Evolutionary conservation across 2,329 filamentous ascomycete genomes (phyloP).

Genomic region (Alternaria brassicicola): DNA sequence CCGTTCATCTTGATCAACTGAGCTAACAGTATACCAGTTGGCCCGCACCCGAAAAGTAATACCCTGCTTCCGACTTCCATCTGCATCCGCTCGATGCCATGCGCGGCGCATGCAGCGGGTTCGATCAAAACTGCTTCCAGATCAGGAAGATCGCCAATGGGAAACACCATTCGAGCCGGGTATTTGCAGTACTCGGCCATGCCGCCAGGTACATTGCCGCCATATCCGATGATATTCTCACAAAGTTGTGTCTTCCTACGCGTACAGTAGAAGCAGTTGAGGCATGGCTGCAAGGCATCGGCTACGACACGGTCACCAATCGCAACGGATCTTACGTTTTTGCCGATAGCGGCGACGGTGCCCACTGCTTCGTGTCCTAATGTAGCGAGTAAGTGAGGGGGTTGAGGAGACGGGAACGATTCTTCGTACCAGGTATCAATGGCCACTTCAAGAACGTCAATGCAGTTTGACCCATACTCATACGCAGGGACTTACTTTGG

Average conservation of each 20-base stretch:
- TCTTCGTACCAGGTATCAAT: constrained; percentile 27
- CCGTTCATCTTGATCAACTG: constrained; percentile 70
- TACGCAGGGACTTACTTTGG: constrained; percentile 12
- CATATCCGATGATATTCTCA: constrained; percentile 71
- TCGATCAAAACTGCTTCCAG: constrained; percentile 74
- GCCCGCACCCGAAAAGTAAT: constrained; percentile 70
- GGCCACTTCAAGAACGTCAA: constrained; percentile 22
- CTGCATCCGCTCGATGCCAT: constrained; percentile 71
- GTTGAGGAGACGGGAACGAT: neutral
- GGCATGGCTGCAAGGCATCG: constrained; percentile 70
- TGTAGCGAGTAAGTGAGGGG: neutral
- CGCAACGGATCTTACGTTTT: constrained; percentile 64
- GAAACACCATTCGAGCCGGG: constrained; percentile 65
- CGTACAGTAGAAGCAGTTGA: constrained; percentile 75
- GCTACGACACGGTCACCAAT: constrained; percentile 67
- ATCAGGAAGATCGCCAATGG: constrained; percentile 68
- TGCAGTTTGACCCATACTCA: no score
- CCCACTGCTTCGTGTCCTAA: constrained; percentile 71
- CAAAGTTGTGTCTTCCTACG: constrained; percentile 71
- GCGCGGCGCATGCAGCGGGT: constrained; percentile 73
- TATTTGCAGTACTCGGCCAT: constrained; percentile 73
- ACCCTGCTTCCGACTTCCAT: constrained; percentile 69
- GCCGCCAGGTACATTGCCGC: constrained; percentile 71
- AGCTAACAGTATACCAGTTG: constrained; percentile 68
- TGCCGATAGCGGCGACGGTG: constrained; percentile 64